These are phyloP conservation scores for Mucor indicus DNA, from an alignment of 371 early-diverging fungal genomes.

Conservation along the genomic window DNA sequence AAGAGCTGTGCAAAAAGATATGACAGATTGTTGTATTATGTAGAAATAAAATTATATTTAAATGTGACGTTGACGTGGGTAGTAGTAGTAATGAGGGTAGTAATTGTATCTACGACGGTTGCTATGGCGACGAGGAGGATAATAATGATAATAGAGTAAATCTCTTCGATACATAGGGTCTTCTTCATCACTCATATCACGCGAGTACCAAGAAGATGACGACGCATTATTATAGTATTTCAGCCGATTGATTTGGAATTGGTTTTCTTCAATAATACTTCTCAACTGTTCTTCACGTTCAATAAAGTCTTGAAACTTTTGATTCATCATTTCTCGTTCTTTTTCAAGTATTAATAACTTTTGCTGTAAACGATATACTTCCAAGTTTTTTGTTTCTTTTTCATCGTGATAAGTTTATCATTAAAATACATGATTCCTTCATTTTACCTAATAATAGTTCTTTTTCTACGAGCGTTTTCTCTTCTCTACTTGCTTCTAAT, in stretches of 20 bases:
- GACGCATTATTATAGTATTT: no score
- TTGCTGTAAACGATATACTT: constrained; percentile 9
- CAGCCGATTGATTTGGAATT: constrained; percentile 8
- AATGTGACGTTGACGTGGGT: no score
- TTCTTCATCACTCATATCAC: no score
- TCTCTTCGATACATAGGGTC: no score
- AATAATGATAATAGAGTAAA: no score
- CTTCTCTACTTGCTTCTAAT: constrained; percentile 15
- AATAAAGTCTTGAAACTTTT: constrained; percentile 8
- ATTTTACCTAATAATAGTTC: background rate
- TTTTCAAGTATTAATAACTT: constrained; percentile 10
- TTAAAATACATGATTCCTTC: background rate
- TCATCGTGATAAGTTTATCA: background rate
- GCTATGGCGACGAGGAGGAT: no score
- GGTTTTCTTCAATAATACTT: constrained; percentile 14
- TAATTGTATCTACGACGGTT: no score
- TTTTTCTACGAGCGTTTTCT: constrained; percentile 15
- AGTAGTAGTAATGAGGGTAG: no score
- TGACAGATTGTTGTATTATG: constrained; percentile 63
- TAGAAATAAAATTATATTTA: no score
- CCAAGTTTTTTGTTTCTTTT: background rate
- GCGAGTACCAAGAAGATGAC: no score
- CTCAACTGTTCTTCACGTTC: constrained; percentile 18
- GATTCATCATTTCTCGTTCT: constrained; percentile 9
- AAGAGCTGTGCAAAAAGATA: constrained; percentile 77